Percentiles rank a stretch among this genome's conserved stretches.
Evolutionary conservation across 2,329 filamentous ascomycete genomes (phyloP).

Genomic region (Emericellopsis atlantica): DNA sequence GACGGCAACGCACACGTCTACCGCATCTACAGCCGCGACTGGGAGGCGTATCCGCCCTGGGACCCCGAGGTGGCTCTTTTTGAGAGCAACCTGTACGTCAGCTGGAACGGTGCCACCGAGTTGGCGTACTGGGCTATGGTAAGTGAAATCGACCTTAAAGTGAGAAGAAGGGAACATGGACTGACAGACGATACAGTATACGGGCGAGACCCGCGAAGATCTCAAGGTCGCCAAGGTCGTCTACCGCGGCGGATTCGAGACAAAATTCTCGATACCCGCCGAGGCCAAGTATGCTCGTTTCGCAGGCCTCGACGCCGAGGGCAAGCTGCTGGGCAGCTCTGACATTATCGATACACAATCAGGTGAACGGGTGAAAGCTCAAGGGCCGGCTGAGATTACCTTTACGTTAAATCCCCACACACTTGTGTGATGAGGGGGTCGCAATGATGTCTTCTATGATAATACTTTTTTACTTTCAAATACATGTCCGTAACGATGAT

Average conservation of each 20-base stretch:
- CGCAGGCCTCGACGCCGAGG: conserved; percentile 10
- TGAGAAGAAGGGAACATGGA: background rate
- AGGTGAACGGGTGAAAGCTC: conserved; percentile 4
- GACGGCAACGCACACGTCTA: conserved; percentile 7
- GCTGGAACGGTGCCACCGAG: conserved; percentile 13
- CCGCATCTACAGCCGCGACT: conserved; percentile 13
- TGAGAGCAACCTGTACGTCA: conserved; percentile 7
- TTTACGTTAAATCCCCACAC: background rate
- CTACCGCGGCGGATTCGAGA: conserved; percentile 2
- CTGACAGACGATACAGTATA: background rate
- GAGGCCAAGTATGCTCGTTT: background rate
- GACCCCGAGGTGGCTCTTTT: conserved; percentile 9
- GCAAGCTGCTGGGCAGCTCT: conserved; percentile 12
- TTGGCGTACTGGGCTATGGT: conserved; percentile 1
- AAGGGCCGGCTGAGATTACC: background rate
- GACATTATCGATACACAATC: conserved; percentile 12
- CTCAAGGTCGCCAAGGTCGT: background rate
- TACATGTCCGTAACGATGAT: no score
- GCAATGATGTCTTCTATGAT: background rate
- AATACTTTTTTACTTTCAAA: background rate
- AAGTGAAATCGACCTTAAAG: background rate
- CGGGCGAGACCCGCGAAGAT: background rate
- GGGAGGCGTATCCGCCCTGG: conserved; percentile 11
- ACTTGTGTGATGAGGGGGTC: background rate
- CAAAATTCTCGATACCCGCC: background rate